Base-by-base conservation (phyloP, 1,284 basidiomycete species). In the Sporisorium exsertum region DNA sequence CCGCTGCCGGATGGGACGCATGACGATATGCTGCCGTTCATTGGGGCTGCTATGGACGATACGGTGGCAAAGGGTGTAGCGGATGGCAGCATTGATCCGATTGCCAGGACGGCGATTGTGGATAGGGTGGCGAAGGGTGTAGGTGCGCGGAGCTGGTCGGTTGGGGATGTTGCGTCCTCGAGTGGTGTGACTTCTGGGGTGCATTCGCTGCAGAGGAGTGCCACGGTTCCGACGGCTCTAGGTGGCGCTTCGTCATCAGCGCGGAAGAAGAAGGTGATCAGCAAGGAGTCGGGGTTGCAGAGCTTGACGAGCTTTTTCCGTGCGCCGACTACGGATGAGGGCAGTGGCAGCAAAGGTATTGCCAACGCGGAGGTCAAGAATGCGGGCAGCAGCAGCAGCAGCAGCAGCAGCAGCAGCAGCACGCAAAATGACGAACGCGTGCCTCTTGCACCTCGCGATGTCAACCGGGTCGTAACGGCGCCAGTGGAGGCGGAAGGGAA, bases 21-120 rank as follows among this genome's bases (percentile, higher is more conserved):
- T 15, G 72, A 77, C 12, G 71, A 74, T 0, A 63, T 77, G 52
- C 43, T 84, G 43, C 71, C 80, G 3, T 83, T 75, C 60, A 84
- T 85, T 24, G 83, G 83, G 2, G 76, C 79, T 3, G 47, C 60
- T 0, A 80, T 84, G 26, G 53, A 77, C 0, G 63, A 71, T 13
- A 79, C 84, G 4, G 70, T 87, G 15, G 88, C 88, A 2, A 78
- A 88, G 81, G 88, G 88, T 45, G 88, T 97, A 43, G 94, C 94
- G 0, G 74, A 86, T 27, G 95, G 95, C 2, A 90, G 93, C 67
- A 84, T 91, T 33, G 92, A 94, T 86, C 95, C 95, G 3, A 90
- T 92, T 57, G 91, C 91, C 10, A 87, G 89, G 29, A 81, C 89
- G 50, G 89, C 91, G 1, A 94, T 97, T 20, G 61, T 69, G 32